Evolutionary conservation across 2,329 filamentous ascomycete species (phyloP).

Genomic region (Kalmusia sp.): DNA sequence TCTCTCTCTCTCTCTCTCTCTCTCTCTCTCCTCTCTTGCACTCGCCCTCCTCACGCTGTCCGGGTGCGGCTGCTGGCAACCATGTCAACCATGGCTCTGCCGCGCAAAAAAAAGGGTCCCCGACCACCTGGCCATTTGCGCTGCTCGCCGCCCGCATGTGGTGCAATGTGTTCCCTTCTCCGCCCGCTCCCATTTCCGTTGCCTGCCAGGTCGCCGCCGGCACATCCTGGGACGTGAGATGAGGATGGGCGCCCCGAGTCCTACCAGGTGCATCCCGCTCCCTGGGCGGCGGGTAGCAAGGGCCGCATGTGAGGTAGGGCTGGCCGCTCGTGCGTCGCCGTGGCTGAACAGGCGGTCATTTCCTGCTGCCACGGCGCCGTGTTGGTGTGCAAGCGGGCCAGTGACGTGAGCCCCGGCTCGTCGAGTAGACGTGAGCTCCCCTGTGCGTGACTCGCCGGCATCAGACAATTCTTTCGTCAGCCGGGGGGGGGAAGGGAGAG

Average conservation of each 20-base stretch:
- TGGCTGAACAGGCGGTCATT: constrained; percentile 8
- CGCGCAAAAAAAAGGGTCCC: no score
- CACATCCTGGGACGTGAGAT: constrained; percentile 6
- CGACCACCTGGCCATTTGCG: neutral
- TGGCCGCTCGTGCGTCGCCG: constrained; percentile 34
- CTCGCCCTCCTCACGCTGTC: neutral
- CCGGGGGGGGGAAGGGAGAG: constrained; percentile 20
- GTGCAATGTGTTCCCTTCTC: neutral
- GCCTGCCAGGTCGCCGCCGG: neutral
- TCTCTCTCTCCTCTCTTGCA: neutral
- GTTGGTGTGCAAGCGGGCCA: constrained; percentile 34
- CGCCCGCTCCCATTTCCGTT: neutral
- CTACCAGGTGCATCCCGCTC: constrained; percentile 22
- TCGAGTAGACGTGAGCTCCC: constrained; percentile 16
- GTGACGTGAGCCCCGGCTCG: constrained; percentile 34
- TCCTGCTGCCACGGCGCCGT: constrained; percentile 19
- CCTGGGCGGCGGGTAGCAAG: constrained; percentile 30
- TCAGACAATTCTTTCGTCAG: constrained; percentile 35
- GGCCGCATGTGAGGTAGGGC: constrained; percentile 37
- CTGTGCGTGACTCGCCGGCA: constrained; percentile 36
- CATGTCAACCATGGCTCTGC: no score
- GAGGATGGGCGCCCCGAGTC: constrained; percentile 13
- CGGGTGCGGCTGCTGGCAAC: no score
- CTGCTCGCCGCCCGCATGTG: neutral
- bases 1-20: no score